Conservation (phyloP, 768 basidiomycete species). For the Gelatoporia subvermispora region DNA sequence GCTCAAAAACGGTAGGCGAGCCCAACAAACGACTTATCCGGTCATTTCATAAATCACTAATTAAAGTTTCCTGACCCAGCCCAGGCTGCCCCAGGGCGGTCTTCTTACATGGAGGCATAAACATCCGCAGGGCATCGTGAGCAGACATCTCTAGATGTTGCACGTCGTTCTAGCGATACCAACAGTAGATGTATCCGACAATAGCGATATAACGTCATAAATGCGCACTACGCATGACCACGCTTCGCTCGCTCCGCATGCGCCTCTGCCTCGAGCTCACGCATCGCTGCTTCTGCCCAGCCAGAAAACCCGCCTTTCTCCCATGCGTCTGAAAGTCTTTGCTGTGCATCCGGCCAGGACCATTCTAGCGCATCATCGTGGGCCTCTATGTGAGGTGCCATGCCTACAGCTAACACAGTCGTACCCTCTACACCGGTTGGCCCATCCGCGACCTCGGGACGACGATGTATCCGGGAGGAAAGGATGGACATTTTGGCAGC, state of each 20-base stretch:
- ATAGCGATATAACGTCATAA: too few relatives aligned
- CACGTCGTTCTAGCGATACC: too few relatives aligned
- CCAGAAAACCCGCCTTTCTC: conserved; percentile 51
- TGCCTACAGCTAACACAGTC: neutral
- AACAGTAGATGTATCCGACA: too few relatives aligned
- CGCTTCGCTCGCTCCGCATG: conserved; percentile 41
- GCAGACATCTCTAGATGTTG: too few relatives aligned
- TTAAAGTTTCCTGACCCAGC: too few relatives aligned
- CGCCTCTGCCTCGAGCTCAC: conserved; percentile 56
- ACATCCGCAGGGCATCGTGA: too few relatives aligned
- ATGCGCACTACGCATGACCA: conserved; percentile 12
- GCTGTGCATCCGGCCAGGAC: conserved; percentile 50
- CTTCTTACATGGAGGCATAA: too few relatives aligned
- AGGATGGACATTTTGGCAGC: conserved; percentile 44
- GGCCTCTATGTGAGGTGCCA: neutral
- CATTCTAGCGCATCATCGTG: conserved; percentile 27
- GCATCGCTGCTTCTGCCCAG: conserved; percentile 49
- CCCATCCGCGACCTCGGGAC: conserved; percentile 26
- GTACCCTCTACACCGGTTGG: neutral
- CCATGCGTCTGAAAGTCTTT: conserved; percentile 50
- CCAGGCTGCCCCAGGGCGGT: too few relatives aligned
- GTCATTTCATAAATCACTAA: too few relatives aligned
- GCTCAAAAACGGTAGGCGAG: too few relatives aligned
- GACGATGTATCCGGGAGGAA: conserved; percentile 47
- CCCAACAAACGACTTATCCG: too few relatives aligned